Evolutionary conservation across 495 filamentous ascomycete genomes (phyloP).

Genomic region (Penicillium atrosanguineum): DNA sequence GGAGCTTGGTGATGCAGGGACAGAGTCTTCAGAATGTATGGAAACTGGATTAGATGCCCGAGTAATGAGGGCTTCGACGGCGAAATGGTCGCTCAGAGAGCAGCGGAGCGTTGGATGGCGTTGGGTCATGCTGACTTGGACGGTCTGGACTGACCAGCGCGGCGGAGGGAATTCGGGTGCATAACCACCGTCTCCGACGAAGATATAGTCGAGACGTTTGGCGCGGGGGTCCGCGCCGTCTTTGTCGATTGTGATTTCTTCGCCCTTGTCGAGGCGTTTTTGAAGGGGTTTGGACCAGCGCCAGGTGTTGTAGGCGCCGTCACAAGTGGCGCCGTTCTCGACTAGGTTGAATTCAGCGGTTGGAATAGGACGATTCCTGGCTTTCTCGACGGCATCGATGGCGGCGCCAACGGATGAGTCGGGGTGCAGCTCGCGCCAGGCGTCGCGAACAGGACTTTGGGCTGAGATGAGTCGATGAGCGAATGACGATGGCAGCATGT

Average conservation of each 20-base stretch:
- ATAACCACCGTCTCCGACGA: slow-evolving; percentile 54
- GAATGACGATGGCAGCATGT: slow-evolving; percentile 85
- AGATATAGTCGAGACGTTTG: slow-evolving; percentile 95
- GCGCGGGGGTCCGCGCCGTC: slow-evolving; percentile 66
- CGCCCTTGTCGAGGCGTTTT: slow-evolving; percentile 58
- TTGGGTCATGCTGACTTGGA: slow-evolving; percentile 74
- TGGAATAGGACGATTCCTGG: slow-evolving; percentile 51
- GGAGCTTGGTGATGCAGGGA: slow-evolving; percentile 1
- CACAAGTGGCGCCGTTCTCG: slow-evolving; percentile 84
- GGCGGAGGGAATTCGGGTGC: slow-evolving; percentile 28
- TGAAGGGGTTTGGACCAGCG: slow-evolving; percentile 70
- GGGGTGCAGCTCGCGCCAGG: slow-evolving; percentile 77
- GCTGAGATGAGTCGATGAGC: slow-evolving; percentile 81
- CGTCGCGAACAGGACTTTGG: slow-evolving; percentile 75
- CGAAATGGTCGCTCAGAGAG: slow-evolving; percentile 91
- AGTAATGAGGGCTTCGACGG: slow-evolving; percentile 54
- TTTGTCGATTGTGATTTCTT: slow-evolving; percentile 52
- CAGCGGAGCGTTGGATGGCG: slow-evolving; percentile 78
- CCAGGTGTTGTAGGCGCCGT: slow-evolving; percentile 88
- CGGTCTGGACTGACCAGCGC: slow-evolving; percentile 65
- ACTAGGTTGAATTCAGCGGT: slow-evolving; percentile 71
- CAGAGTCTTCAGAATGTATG: not conserved
- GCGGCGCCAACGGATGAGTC: slow-evolving; percentile 73
- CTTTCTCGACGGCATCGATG: slow-evolving; percentile 58
- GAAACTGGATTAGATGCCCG: slow-evolving; percentile 11